Conservation (phyloP, 208 protist genomes). For the Angomonas ambiguus region DNA sequence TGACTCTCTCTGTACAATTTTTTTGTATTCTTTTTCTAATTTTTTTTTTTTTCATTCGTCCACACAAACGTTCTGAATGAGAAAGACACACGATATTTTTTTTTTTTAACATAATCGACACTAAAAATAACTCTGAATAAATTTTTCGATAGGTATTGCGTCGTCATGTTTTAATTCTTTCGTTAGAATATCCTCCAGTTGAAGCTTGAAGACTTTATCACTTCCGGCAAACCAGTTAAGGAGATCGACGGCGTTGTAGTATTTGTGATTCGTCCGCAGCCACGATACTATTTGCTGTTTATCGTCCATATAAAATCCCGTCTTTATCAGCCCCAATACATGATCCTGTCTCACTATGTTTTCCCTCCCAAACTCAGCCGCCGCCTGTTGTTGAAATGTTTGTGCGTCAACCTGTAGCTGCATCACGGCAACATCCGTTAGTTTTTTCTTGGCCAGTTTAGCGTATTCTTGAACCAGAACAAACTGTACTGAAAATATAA, state of each 20-base stretch:
- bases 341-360: constrained; percentile 58
- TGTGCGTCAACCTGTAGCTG: constrained; percentile 81
- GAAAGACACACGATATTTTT: neutral
- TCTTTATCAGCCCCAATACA: constrained; percentile 61
- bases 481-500: constrained; percentile 69
- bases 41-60: too few relatives aligned
- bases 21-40: too few relatives aligned
- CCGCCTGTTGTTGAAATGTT: constrained; percentile 69
- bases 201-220: constrained; percentile 47
- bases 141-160: constrained; percentile 51
- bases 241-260: constrained; percentile 58
- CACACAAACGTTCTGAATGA: too few relatives aligned
- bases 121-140: constrained; percentile 18
- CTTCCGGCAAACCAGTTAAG: constrained; percentile 56
- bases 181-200: constrained; percentile 58
- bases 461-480: constrained; percentile 66
- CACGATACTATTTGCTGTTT: constrained; percentile 46
- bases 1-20: too few relatives aligned
- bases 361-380: constrained; percentile 37
- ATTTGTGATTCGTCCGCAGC: constrained; percentile 46
- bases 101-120: too few relatives aligned
- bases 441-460: constrained; percentile 66
- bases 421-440: constrained; percentile 71
- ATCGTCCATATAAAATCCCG: constrained; percentile 64
- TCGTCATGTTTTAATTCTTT: constrained; percentile 60